Evolutionary conservation across 2,329 filamentous ascomycete species (phyloP).

Genomic region (Talaromyces sp.): DNA sequence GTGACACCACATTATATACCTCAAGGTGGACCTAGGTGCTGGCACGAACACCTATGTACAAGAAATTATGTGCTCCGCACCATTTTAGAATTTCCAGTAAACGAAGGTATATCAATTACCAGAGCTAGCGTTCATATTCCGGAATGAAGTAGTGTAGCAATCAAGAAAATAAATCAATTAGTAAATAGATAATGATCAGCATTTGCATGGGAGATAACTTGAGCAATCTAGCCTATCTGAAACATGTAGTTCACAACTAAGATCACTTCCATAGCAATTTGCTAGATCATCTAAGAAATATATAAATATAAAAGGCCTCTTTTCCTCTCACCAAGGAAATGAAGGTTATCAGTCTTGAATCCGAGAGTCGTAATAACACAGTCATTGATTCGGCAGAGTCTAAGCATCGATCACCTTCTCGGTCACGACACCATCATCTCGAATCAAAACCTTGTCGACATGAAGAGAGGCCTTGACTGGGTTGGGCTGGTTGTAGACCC

Average conservation of each 20-base stretch:
- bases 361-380: not conserved
- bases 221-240: not conserved
- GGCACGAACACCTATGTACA: too few relatives aligned
- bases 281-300: not conserved
- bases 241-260: not conserved
- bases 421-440: constrained; percentile 45
- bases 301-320: not conserved
- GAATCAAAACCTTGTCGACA: constrained; percentile 48
- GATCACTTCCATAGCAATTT: not conserved
- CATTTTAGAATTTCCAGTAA: not conserved
- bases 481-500: constrained; percentile 16
- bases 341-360: not conserved
- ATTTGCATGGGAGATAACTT: not conserved
- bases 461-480: constrained; percentile 48
- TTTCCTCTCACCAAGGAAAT: constrained; percentile 1
- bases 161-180: not conserved
- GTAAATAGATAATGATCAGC: not conserved
- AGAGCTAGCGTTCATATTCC: not conserved
- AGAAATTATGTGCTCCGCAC: not conserved
- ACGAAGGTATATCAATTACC: not conserved
- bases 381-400: not conserved
- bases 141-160: not conserved
- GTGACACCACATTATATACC: too few relatives aligned
- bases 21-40: too few relatives aligned
- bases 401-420: constrained; percentile 42